Evolutionary conservation across 805 yeast genomes (phyloP).

Genomic region (Nakazawaea ambrosiae): DNA sequence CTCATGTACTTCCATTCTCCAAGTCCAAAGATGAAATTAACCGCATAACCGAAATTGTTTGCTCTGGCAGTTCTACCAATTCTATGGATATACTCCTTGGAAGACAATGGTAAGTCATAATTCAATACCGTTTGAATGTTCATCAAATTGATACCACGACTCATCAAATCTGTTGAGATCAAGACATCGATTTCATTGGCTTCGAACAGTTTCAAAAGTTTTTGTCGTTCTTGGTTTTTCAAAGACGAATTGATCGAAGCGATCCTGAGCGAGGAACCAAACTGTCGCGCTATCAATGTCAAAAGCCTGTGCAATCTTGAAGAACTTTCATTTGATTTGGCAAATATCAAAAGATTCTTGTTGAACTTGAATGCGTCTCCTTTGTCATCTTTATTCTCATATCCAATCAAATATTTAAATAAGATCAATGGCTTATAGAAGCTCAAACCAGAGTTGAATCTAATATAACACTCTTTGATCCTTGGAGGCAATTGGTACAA

Average conservation of each 20-base stretch:
- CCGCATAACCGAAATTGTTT: conserved; percentile 66
- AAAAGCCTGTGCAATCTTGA: conserved; percentile 68
- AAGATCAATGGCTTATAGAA: conserved; percentile 69
- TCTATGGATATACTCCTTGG: conserved; percentile 91
- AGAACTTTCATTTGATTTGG: conserved; percentile 79
- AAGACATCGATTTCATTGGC: conserved; percentile 43
- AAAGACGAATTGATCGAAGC: conserved; percentile 54
- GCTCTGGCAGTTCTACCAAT: conserved; percentile 98
- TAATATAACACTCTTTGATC: conserved; percentile 28
- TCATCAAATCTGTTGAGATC: conserved; percentile 84
- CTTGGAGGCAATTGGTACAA: conserved; percentile 54
- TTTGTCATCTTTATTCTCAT: conserved; percentile 20
- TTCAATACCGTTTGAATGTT: conserved; percentile 72
- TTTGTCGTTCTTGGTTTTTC: conserved; percentile 44
- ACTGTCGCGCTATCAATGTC: conserved; percentile 28
- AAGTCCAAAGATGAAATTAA: conserved; percentile 65
- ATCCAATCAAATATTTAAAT: conserved; percentile 40
- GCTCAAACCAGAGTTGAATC: conserved; percentile 22
- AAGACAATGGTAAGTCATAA: conserved; percentile 83
- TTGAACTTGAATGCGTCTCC: conserved; percentile 7
- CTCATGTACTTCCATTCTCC: conserved; percentile 69
- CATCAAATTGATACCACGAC: conserved; percentile 88
- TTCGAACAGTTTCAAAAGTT: conserved; percentile 54
- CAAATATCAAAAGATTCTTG: conserved; percentile 49
- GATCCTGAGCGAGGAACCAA: conserved; percentile 17